A percentile compares a stretch with the other conserved stretches of the same genome.
Evolutionary conservation across 2,329 filamentous ascomycete species (phyloP).

Genomic region (Fusarium equiseti): DNA sequence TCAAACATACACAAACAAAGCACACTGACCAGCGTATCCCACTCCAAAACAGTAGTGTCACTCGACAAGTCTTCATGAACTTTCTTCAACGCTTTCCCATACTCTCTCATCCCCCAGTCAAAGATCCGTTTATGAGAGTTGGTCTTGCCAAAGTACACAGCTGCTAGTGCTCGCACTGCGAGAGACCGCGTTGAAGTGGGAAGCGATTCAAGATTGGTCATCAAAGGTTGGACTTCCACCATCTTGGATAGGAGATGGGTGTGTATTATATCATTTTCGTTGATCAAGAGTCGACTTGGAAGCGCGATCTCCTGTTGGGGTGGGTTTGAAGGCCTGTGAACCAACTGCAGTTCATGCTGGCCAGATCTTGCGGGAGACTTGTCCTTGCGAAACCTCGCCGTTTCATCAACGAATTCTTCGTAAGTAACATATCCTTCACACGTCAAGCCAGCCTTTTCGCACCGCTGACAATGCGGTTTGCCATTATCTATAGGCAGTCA

Average conservation of each 20-base stretch:
- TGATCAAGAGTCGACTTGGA: not conserved
- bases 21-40: conserved; percentile 25
- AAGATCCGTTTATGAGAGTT: not conserved
- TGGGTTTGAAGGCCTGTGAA: accelerated
- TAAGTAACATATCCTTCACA: conserved; percentile 15
- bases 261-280: conserved; percentile 14
- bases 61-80: not conserved
- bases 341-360: not conserved
- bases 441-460: not conserved
- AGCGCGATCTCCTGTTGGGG: accelerated
- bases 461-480: conserved; percentile 24
- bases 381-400: not conserved
- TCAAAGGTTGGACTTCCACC: conserved; percentile 7
- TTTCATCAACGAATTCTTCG: conserved; percentile 24
- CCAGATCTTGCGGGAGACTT: not conserved
- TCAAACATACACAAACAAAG: conserved; percentile 27
- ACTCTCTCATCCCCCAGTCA: conserved; percentile 9
- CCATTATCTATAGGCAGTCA: conserved; percentile 10
- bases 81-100: not conserved
- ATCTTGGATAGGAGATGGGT: conserved; percentile 12
- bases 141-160: conserved; percentile 21
- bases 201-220: conserved; percentile 3
- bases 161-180: conserved; percentile 18
- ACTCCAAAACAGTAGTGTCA: not conserved
- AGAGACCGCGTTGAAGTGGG: not conserved